Conservation (phyloP, 163 green algal genomes). For the Volvox carteri region DNA sequence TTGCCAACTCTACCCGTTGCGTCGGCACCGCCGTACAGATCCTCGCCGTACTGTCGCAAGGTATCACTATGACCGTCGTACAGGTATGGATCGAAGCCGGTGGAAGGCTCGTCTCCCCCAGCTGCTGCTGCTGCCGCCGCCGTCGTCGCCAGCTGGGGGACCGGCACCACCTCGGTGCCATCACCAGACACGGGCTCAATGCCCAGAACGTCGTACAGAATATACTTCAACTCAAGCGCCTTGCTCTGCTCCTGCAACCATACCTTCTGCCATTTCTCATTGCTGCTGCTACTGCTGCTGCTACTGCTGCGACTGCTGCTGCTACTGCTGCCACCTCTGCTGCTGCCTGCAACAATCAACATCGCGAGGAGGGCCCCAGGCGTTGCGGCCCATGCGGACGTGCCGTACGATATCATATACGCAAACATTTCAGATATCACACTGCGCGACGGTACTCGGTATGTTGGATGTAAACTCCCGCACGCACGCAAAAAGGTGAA, state of each 20-base stretch:
- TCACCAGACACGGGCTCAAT: not conserved
- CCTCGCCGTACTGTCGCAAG: not conserved
- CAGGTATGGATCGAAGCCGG: too few species aligned
- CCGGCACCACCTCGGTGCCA: too few species aligned
- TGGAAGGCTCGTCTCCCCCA: too few species aligned
- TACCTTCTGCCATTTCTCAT: not conserved
- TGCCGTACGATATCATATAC: not conserved
- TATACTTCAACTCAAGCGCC: not conserved
- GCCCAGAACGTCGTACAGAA: conserved; percentile 6
- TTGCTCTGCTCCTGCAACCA: too few species aligned
- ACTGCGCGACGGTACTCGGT: not conserved
- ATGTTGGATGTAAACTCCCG: too few species aligned
- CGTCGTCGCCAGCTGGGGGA: too few species aligned
- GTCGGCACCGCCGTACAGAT: not conserved
- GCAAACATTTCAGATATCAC: not conserved
- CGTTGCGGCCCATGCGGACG: not conserved
- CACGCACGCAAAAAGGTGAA: too few species aligned
- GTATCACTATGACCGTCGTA: too few species aligned
- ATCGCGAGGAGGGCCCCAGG: not conserved
- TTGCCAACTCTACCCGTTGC: too few species aligned
- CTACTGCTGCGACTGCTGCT: not conserved
- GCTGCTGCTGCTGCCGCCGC: not conserved
- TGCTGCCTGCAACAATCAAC: not conserved
- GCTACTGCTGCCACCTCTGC: not conserved
- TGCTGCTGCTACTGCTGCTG: not conserved